These are phyloP conservation scores for Tolypocladium capitatum DNA, from an alignment of 2,329 filamentous ascomycete species.

Conservation along the genomic window DNA sequence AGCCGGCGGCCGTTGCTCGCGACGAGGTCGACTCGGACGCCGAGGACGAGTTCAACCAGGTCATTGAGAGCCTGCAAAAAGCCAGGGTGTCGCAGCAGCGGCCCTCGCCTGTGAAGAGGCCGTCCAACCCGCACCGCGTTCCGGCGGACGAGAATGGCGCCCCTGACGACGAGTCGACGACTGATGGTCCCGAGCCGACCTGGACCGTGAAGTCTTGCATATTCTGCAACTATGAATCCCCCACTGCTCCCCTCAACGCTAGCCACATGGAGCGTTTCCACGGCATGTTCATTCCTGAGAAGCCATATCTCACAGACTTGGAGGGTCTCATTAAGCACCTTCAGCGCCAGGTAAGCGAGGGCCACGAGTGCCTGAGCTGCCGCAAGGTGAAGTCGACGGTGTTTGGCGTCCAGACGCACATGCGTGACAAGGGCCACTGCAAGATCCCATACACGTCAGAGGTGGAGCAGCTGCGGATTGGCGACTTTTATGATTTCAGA, in stretches of 20 bases:
- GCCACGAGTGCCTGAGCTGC: constrained; percentile 79
- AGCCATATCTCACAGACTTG: constrained; percentile 66
- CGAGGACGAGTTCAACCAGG: constrained; percentile 62
- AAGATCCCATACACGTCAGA: constrained; percentile 88
- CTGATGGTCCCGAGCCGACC: constrained; percentile 20
- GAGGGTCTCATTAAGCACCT: constrained; percentile 71
- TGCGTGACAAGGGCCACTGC: constrained; percentile 94
- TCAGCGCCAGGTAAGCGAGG: constrained; percentile 64
- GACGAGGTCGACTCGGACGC: constrained; percentile 49
- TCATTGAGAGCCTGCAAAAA: constrained; percentile 66
- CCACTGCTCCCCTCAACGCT: constrained; percentile 61
- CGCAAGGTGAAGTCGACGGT: constrained; percentile 68
- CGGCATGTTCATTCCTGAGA: constrained; percentile 92
- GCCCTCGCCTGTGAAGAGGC: constrained; percentile 39
- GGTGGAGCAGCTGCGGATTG: constrained; percentile 83
- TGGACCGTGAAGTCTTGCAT: constrained; percentile 51
- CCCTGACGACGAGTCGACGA: constrained; percentile 29
- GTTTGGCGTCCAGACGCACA: constrained; percentile 82
- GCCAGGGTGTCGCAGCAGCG: constrained; percentile 48
- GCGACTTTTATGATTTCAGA: constrained; percentile 94
- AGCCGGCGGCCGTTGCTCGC: constrained; percentile 44
- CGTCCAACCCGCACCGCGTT: constrained; percentile 35
- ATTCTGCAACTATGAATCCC: constrained; percentile 83
- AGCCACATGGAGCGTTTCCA: constrained; percentile 87
- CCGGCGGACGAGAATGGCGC: constrained; percentile 29